Base-by-base conservation (phyloP, 768 basidiomycete genomes). In the Pholiota microspora region DNA sequence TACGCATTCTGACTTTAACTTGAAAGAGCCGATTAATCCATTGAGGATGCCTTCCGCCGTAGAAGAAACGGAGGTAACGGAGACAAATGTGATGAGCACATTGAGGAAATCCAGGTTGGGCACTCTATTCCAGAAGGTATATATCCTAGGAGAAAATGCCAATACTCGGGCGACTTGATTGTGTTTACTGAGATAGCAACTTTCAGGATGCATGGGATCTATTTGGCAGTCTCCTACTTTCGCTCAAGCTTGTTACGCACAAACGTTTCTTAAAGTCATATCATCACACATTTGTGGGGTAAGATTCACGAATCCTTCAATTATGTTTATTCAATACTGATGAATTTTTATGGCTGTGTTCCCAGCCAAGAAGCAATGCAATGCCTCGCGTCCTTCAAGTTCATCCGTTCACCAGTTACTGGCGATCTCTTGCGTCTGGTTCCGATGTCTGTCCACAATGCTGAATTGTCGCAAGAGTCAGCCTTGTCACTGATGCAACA, bases 161-260 rank as follows among this genome's bases (percentile, higher is more conserved):
- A 2, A 4, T 49, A 32, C 35, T 35, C 12, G 32, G 15, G 3
- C 16, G 15, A 10, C 7, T 42, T 34, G 12, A 18, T 31, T 40
- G 23, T 16, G 28, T 9, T 12, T 15, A 40, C 23, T 10, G 27
- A 16, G n/a, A 27, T 21, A 29, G 10, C 18, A 2, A 16, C 10
- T 9, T 42, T 38, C 21, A 58, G 57, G 57, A 58, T 25, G 42
- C 29, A 18, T 51, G 57, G 53, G 57, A 58, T 45, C 45, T 54
- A n/a, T 54, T 58, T 24, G 45, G 46, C 6, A 58, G 57, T 13
- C 57, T 58, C 13, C 36, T 54, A 5, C 40, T 58, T 29, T 50
- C 57, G 35, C 42, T 58, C 2, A 24, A 51, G 21, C 42, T 54
- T 42, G 34, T 36, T n/a, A 49, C 25, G 2, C 44, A 52, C 13